A percentile compares a stretch with the other conserved stretches of the same genome.
Evolutionary conservation across 352 stramenopile species (phyloP).

Genomic region (Phytophthora foliorum): DNA sequence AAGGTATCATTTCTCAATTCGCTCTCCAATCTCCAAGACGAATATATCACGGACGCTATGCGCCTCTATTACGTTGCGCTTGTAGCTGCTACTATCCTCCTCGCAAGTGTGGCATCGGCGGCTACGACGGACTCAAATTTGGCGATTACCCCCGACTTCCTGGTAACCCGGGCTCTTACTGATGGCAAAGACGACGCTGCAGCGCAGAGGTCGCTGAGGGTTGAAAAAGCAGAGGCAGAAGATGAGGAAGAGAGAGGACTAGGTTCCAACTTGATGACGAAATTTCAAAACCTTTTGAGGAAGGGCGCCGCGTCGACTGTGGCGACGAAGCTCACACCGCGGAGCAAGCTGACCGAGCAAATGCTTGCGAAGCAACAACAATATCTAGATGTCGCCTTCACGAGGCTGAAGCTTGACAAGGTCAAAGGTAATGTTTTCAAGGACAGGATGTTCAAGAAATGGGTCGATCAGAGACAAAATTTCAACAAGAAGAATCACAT

Average conservation of each 20-base stretch:
- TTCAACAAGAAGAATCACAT: background rate
- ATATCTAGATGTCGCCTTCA: background rate
- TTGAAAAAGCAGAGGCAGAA: background rate
- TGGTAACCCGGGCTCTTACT: background rate
- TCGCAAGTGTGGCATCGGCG: background rate
- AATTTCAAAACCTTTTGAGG: conserved; percentile 3
- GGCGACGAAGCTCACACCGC: background rate
- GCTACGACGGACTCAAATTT: background rate
- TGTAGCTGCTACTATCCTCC: background rate
- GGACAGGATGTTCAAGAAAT: background rate
- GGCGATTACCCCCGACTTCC: background rate
- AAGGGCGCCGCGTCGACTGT: background rate
- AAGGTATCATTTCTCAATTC: background rate
- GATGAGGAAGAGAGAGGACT: conserved; percentile 6
- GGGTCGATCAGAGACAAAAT: background rate
- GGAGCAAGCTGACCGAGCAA: background rate
- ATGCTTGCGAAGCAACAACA: background rate
- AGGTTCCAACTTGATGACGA: background rate
- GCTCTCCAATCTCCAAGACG: background rate
- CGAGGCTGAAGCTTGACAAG: background rate
- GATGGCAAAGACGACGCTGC: background rate
- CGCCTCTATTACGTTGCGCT: background rate
- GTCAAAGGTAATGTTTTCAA: background rate
- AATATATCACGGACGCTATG: conserved; percentile 1
- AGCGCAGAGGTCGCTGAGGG: background rate